Base-by-base conservation (phyloP, 345 rosid genomes). In the Aurinia saxatilis region DNA sequence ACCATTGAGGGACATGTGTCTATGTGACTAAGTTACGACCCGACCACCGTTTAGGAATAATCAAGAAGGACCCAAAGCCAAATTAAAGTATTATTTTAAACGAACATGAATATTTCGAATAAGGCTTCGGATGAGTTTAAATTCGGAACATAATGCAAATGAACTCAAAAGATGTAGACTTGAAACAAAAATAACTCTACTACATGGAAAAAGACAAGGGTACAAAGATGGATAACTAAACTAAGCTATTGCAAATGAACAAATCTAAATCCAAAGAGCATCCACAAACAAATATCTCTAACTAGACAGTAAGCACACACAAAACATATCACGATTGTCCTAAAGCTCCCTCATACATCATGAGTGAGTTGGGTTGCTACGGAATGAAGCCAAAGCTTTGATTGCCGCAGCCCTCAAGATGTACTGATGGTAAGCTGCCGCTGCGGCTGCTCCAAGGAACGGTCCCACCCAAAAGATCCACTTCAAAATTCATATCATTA, bases 381-480 rank as follows among this genome's bases (percentile, higher is more conserved):
- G 72, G 67, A 70, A 73, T 23, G 83, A 79, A 38, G 68, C 75
- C 61, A 73, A 64, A 36, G 78, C 77, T 55, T 76, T 76, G 9
- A 60, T n/a, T 17, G 73, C 68, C 34, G 61, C 52, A 51, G 76
- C 78, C 45, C 68, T 66, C 42, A 74, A 65, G 13, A 74, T 35
- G 65, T 46, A 73, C 10, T 74, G 68, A 50, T 77, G 76, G 27
- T 70, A 77, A 29, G 30, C 53, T 31, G 76, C 75, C 33, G 81
- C 78, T 5, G 60, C 60, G 9, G 57, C 11, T 5, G 75, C 78
- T 33, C 81, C 78, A 7, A 66, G 34, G 45, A 73, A 73, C 2
- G 78, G 81, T 15, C 78, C 81, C 29, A 66, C 75, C 78, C 76
- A 70, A 25, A 77, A 77, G 7, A 77, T 66, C 78, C 78, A 73